These are phyloP conservation scores for Apiospora phragmitis DNA, from an alignment of 2,329 filamentous ascomycete species.

Conservation along the genomic window DNA sequence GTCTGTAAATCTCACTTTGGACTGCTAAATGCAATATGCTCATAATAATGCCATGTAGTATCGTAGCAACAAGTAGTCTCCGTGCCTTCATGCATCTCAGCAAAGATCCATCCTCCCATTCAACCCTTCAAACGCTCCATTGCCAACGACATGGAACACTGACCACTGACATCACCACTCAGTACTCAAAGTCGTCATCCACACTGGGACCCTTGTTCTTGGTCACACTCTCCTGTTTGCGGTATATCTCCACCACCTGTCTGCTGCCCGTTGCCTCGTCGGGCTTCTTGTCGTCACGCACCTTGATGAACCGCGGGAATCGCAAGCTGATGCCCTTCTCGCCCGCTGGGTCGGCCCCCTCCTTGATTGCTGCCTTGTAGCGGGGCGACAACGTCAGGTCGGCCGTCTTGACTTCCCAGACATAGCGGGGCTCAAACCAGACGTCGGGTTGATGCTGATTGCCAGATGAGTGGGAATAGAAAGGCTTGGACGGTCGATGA, in stretches of 20 bases:
- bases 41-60: neutral
- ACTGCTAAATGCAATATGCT: constrained; percentile 5
- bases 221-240: constrained; percentile 85
- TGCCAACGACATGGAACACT: neutral
- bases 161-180: neutral
- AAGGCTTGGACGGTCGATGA: constrained; percentile 89
- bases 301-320: constrained; percentile 90
- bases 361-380: constrained; percentile 87
- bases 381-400: constrained; percentile 90
- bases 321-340: constrained; percentile 83
- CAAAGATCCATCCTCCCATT: neutral
- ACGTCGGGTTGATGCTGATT: constrained; percentile 95
- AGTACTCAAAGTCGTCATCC: constrained; percentile 99
- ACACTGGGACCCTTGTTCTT: constrained; percentile 85
- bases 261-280: constrained; percentile 82
- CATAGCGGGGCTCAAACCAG: constrained; percentile 92
- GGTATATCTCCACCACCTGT: constrained; percentile 96
- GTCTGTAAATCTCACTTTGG: neutral
- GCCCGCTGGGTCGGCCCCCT: constrained; percentile 70
- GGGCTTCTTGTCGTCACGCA: constrained; percentile 93
- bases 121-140: neutral
- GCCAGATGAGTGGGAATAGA: constrained; percentile 82
- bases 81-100: neutral
- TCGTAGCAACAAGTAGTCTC: neutral
- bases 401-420: constrained; percentile 98